These are phyloP conservation scores for Porpolomopsis calyptriformis DNA, from an alignment of 768 basidiomycete species.

Conservation along the genomic window DNA sequence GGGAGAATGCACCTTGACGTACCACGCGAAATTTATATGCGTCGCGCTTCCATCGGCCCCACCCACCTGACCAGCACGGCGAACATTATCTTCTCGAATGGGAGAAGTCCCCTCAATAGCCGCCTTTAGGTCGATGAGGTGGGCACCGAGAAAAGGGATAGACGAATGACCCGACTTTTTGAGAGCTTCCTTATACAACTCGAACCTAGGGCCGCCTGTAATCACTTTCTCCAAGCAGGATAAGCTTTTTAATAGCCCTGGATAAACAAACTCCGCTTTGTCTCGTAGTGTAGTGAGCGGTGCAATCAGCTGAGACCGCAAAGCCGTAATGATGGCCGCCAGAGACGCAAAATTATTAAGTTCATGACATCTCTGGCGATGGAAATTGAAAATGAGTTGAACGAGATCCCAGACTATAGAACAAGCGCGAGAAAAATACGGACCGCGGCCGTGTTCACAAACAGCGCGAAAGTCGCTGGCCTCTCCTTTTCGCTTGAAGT, in stretches of 20 bases:
- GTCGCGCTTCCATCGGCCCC: slow-evolving; percentile 21
- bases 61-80: too few relatives aligned
- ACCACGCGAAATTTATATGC: slow-evolving; percentile 35
- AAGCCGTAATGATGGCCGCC: slow-evolving; percentile 31
- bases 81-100: too few relatives aligned
- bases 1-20: slow-evolving; percentile 27
- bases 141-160: slow-evolving; percentile 35
- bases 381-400: too few relatives aligned
- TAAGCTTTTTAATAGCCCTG: slow-evolving; percentile 23
- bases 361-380: slow-evolving; percentile 33
- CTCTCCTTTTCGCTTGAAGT: slow-evolving; percentile 28
- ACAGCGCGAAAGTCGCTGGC: slow-evolving; percentile 32
- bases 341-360: slow-evolving; percentile 35
- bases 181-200: slow-evolving; percentile 27
- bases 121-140: slow-evolving; percentile 26
- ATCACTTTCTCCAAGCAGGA: slow-evolving; percentile 19
- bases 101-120: slow-evolving; percentile 23
- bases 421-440: too few relatives aligned
- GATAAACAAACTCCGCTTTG: slow-evolving; percentile 20
- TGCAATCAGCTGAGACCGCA: slow-evolving; percentile 30
- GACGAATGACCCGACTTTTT: slow-evolving; percentile 17
- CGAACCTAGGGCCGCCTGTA: slow-evolving; percentile 25
- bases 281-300: slow-evolving; percentile 25
- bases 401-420: too few relatives aligned
- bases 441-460: slow-evolving; percentile 33